phyloP scores from a whole-genome alignment of 2,329 filamentous ascomycete genomes.

The Ilyonectria sp. region DNA sequence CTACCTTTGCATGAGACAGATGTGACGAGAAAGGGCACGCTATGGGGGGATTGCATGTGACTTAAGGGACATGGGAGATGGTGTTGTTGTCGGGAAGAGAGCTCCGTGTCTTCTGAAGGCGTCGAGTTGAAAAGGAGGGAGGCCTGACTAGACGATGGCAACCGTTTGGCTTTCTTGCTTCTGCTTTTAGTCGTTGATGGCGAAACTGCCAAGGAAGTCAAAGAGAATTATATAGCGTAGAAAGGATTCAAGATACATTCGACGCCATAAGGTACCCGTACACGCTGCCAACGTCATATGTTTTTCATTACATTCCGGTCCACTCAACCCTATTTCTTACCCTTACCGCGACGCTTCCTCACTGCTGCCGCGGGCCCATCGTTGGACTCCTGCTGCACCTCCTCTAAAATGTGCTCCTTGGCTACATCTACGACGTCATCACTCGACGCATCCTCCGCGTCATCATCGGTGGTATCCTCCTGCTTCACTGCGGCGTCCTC shows the following conservation, averaged over 20 bases:
- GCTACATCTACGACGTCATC: conserved; percentile 37
- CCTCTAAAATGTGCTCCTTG: conserved; percentile 28
- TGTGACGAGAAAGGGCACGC: neutral
- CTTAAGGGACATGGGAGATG: neutral
- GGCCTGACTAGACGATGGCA: neutral
- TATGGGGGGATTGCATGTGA: neutral
- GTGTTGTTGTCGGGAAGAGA: neutral
- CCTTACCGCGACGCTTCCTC: conserved; percentile 46
- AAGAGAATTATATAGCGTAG: conserved; percentile 8
- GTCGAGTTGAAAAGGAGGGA: neutral
- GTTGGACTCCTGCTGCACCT: conserved; percentile 29
- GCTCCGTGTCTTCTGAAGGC: no score
- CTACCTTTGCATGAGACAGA: neutral
- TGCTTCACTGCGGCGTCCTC: conserved; percentile 34
- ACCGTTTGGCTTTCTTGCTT: neutral
- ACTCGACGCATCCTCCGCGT: conserved; percentile 7
- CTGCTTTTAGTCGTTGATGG: neutral
- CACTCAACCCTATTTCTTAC: conserved; percentile 41
- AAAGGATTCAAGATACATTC: conserved; percentile 6
- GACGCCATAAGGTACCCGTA: conserved; percentile 1
- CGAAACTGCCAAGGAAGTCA: neutral
- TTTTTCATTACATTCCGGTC: conserved; percentile 8
- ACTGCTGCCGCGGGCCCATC: conserved; percentile 44
- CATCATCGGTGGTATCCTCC: conserved; percentile 28
- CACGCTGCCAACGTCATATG: neutral